Conservation (phyloP, 2,329 filamentous ascomycete species). For the Chrysosporium queenslandicum region DNA sequence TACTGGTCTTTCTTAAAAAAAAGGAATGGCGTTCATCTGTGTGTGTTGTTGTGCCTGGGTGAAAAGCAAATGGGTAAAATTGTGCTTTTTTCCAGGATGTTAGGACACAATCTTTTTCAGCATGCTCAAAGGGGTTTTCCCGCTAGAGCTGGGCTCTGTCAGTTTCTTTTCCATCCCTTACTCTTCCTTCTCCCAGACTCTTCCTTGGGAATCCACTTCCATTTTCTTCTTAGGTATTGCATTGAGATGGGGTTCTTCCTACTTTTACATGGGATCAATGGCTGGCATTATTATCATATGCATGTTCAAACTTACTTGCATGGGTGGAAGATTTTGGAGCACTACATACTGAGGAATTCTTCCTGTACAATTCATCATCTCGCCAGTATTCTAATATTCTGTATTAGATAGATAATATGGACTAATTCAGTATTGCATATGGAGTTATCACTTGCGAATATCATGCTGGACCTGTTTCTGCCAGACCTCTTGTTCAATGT, state of each 20-base stretch:
- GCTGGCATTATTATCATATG: not conserved
- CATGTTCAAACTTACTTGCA: slow-evolving; percentile 6
- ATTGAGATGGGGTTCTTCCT: not conserved
- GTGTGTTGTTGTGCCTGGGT: not conserved
- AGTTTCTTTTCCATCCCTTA: not conserved
- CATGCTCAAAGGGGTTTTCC: not conserved
- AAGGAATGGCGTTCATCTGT: slow-evolving; percentile 13
- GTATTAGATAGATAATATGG: slow-evolving; percentile 12
- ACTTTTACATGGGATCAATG: slow-evolving; percentile 1
- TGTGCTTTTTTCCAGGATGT: not conserved
- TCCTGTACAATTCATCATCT: slow-evolving; percentile 5
- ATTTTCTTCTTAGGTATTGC: slow-evolving; percentile 1
- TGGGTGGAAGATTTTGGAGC: slow-evolving; percentile 5
- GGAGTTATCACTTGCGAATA: too few species aligned
- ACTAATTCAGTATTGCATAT: slow-evolving; percentile 1
- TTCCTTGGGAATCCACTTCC: not conserved
- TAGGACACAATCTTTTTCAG: not conserved
- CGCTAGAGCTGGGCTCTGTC: slow-evolving; percentile 11
- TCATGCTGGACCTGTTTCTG: too few species aligned
- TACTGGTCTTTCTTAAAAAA: slow-evolving; percentile 3
- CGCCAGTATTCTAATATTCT: not conserved
- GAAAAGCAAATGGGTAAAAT: slow-evolving; percentile 2
- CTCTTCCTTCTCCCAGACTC: not conserved
- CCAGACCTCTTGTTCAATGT: too few species aligned
- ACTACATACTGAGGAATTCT: slow-evolving; percentile 3